Percentiles rank a stretch among this genome's conserved stretches.
Conservation (phyloP, 106 monocot species). For the Dendrobium huoshanense region DNA sequence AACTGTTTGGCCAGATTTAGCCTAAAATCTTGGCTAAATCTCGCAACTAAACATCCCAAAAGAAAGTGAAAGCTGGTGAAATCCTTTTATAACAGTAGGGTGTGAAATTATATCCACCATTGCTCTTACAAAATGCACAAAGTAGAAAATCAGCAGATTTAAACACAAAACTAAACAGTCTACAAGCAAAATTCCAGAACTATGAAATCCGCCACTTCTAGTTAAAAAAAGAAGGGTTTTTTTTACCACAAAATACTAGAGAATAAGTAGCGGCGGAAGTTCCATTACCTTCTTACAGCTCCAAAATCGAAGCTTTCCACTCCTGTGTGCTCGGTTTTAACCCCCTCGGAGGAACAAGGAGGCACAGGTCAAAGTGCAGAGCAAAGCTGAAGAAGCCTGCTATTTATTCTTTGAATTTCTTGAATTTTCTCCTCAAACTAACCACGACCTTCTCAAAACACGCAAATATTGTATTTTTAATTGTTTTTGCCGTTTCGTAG, state of each 20-base stretch:
- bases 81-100: too few relatives aligned
- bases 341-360: background rate
- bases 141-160: too few relatives aligned
- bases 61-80: too few relatives aligned
- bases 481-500: too few relatives aligned
- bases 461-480: too few relatives aligned
- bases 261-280: background rate
- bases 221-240: background rate
- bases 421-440: background rate
- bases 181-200: background rate
- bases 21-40: too few relatives aligned
- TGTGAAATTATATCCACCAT: too few relatives aligned
- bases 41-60: too few relatives aligned
- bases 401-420: background rate
- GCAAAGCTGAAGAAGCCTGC: background rate
- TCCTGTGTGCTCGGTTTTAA: background rate
- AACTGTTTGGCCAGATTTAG: too few relatives aligned
- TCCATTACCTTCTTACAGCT: background rate
- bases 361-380: background rate
- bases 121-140: too few relatives aligned
- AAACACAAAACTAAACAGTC: background rate
- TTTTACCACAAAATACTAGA: background rate
- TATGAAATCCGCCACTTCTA: background rate
- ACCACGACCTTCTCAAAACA: too few relatives aligned
- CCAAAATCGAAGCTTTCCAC: constrained; percentile 1